Evolutionary conservation across 2,329 filamentous ascomycete genomes (phyloP).

Genomic region (Boeremia lycopersici): DNA sequence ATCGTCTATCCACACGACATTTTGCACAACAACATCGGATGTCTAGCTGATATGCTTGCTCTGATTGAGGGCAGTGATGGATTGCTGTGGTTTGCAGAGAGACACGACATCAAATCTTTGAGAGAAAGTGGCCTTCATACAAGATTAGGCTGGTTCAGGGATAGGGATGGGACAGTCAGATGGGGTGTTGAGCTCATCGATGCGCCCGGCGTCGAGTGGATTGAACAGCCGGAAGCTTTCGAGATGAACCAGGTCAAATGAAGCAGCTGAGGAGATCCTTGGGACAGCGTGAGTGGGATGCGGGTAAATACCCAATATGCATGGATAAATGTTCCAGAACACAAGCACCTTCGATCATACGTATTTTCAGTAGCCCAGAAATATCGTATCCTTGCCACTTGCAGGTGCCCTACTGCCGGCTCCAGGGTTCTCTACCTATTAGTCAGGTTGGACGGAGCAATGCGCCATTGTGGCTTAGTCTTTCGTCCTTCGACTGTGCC

Average conservation of each 20-base stretch:
- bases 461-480: slow-evolving; percentile 1
- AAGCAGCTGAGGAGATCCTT: background rate
- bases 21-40: slow-evolving; percentile 8
- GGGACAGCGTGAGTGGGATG: background rate
- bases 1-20: slow-evolving; percentile 2
- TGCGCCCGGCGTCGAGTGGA: background rate
- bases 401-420: background rate
- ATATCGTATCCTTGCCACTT: background rate
- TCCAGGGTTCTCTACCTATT: background rate
- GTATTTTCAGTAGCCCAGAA: background rate
- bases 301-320: too few relatives aligned
- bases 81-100: slow-evolving; percentile 4
- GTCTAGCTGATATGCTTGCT: slow-evolving; percentile 16
- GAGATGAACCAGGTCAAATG: background rate
- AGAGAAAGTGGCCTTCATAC: slow-evolving; percentile 5
- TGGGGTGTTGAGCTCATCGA: slow-evolving; percentile 24
- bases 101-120: background rate
- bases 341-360: too few relatives aligned
- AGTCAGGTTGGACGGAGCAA: background rate
- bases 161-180: slow-evolving; percentile 9
- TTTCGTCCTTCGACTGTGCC: background rate
- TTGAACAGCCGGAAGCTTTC: background rate
- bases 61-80: slow-evolving; percentile 16
- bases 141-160: slow-evolving; percentile 23
- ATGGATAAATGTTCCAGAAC: too few relatives aligned